Percentiles rank a stretch among this genome's conserved stretches.
Evolutionary conservation across 1,284 basidiomycete species (phyloP).

Genomic region (Laetiporus sulphureus): DNA sequence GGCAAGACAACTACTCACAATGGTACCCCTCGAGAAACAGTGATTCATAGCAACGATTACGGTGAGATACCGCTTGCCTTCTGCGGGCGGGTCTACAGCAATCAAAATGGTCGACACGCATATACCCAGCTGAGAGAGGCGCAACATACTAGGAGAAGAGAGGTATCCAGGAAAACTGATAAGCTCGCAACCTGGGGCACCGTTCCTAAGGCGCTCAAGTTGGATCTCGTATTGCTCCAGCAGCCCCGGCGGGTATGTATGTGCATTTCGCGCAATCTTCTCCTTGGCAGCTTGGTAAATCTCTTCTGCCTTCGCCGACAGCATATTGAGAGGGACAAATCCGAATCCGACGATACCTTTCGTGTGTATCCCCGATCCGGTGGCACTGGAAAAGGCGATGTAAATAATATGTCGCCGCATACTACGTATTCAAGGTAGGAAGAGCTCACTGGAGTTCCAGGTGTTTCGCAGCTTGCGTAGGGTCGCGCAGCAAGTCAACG

Average conservation of each 20-base stretch:
- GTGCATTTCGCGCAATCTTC: slow-evolving; percentile 18
- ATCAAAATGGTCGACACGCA: too few species aligned
- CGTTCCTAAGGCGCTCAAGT: slow-evolving; percentile 23
- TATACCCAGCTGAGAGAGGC: not conserved
- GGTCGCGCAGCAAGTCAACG: slow-evolving; percentile 25
- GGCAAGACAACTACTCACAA: slow-evolving; percentile 19
- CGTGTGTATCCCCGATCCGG: slow-evolving; percentile 23
- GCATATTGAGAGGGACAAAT: slow-evolving; percentile 18
- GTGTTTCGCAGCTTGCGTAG: slow-evolving; percentile 20
- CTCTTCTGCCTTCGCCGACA: slow-evolving; percentile 17
- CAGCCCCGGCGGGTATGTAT: slow-evolving; percentile 22
- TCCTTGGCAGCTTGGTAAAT: slow-evolving; percentile 22
- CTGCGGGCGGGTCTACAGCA: slow-evolving; percentile 19
- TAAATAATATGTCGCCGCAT: not conserved
- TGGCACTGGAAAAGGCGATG: slow-evolving; percentile 11
- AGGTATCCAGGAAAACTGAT: slow-evolving; percentile 20
- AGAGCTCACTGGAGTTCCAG: slow-evolving; percentile 25
- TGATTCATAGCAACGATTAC: slow-evolving; percentile 27
- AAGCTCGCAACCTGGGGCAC: slow-evolving; percentile 25
- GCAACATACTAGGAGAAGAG: slow-evolving; percentile 19
- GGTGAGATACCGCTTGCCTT: slow-evolving; percentile 28
- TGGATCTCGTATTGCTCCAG: slow-evolving; percentile 31
- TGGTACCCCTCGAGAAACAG: slow-evolving; percentile 32
- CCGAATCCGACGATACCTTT: slow-evolving; percentile 22
- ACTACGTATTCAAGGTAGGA: not conserved